Evolutionary conservation across 495 filamentous ascomycete species (phyloP).

Genomic region (Margaritispora aquatica): DNA sequence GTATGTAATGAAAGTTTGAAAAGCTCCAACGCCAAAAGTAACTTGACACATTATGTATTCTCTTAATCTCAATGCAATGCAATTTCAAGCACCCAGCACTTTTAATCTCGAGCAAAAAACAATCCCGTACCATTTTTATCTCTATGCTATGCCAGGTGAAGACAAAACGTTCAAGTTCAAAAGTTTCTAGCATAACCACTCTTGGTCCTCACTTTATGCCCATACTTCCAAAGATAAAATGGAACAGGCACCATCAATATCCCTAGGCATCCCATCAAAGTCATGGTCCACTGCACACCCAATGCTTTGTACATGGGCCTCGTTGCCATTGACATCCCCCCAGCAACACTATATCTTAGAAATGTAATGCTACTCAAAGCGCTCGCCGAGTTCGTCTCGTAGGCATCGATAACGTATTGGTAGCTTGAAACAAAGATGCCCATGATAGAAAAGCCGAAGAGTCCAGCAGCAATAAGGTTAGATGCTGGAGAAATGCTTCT

Average conservation of each 20-base stretch:
- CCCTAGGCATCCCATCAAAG: too few species aligned
- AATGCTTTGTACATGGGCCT: background rate
- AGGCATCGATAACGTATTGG: conserved; percentile 63
- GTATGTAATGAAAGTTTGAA: too few species aligned
- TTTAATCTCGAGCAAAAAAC: too few species aligned
- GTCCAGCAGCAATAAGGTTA: conserved; percentile 37
- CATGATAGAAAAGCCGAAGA: conserved; percentile 53
- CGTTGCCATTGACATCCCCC: conserved; percentile 28
- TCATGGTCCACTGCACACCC: too few species aligned
- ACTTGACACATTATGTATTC: too few species aligned
- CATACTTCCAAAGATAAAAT: background rate
- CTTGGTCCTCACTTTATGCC: background rate
- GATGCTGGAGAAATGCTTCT: conserved; percentile 48
- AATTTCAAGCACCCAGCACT: too few species aligned
- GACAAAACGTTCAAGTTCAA: background rate
- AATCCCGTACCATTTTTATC: too few species aligned
- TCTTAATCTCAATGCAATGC: too few species aligned
- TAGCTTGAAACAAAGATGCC: conserved; percentile 58
- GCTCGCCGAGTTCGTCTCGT: conserved; percentile 56
- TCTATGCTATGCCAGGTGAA: too few species aligned
- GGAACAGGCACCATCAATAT: background rate
- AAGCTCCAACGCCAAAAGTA: too few species aligned
- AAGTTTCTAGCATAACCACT: background rate
- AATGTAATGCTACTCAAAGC: conserved; percentile 50
- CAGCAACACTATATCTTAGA: conserved; percentile 37